Conservation (phyloP, 2,329 filamentous ascomycete genomes). For the Pseudocercospora vitis region DNA sequence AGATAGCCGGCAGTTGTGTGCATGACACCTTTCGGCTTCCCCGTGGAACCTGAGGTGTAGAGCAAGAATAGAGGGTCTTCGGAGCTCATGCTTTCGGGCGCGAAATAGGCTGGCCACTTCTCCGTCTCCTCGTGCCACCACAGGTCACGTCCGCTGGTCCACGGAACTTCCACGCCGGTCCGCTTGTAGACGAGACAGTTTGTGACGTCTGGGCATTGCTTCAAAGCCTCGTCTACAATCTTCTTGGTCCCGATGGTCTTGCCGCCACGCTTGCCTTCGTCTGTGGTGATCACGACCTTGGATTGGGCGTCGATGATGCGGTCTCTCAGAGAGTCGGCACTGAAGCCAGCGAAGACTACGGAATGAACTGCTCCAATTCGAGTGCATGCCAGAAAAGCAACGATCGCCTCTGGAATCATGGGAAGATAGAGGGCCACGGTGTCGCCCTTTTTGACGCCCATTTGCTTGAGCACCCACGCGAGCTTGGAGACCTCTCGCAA, state of each 20-base stretch:
- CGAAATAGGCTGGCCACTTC: constrained; percentile 91
- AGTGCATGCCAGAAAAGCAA: constrained; percentile 85
- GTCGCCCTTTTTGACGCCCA: constrained; percentile 96
- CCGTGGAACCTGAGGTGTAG: constrained; percentile 96
- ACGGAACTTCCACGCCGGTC: constrained; percentile 88
- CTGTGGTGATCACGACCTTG: constrained; percentile 93
- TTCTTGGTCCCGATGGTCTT: constrained; percentile 98
- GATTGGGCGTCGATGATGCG: constrained; percentile 87
- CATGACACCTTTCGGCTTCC: constrained; percentile 98
- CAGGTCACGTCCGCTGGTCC: constrained; percentile 81
- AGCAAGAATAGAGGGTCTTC: constrained; percentile 97
- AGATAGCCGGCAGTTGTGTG: constrained; percentile 95
- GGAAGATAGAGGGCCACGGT: constrained; percentile 96
- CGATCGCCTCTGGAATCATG: constrained; percentile 95
- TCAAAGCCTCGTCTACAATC: constrained; percentile 96
- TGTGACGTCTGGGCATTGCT: constrained; percentile 86
- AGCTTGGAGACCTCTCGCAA: constrained; percentile 86
- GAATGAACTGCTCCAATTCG: constrained; percentile 96
- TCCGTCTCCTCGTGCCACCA: constrained; percentile 99
- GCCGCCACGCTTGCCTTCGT: constrained; percentile 96
- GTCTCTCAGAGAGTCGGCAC: constrained; percentile 90
- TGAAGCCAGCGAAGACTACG: constrained; percentile 97
- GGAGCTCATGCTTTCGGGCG: constrained; percentile 83
- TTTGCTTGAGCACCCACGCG: constrained; percentile 85
- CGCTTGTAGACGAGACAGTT: constrained; percentile 91